Conservation (phyloP, 257 asterid genomes). For the Primulina eburnea region DNA sequence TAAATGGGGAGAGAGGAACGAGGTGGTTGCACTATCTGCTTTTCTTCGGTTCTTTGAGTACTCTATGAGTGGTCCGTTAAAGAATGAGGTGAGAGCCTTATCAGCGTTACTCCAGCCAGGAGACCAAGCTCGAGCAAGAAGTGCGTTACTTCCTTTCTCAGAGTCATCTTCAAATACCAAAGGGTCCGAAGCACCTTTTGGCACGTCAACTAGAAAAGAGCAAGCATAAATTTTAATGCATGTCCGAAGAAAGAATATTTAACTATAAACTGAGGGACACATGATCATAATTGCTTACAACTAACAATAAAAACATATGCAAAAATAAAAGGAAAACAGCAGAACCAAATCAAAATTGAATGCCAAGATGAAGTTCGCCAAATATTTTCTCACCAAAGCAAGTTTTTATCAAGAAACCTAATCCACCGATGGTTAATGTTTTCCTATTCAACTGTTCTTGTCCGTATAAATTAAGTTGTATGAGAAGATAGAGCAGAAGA, state of each 20-base stretch:
- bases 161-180: conserved; percentile 77
- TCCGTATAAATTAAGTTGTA: neutral
- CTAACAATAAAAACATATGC: neutral
- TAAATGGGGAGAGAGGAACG: conserved; percentile 86
- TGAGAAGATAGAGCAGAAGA: neutral
- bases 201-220: conserved; percentile 49
- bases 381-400: neutral
- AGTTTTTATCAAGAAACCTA: neutral
- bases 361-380: neutral
- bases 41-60: conserved; percentile 83
- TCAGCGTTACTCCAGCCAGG: conserved; percentile 97
- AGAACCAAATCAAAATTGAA: neutral
- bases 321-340: neutral
- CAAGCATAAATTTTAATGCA: conserved; percentile 8
- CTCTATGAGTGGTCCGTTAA: conserved; percentile 75
- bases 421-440: neutral
- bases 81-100: conserved; percentile 69
- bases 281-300: neutral
- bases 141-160: conserved; percentile 93
- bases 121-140: conserved; percentile 89
- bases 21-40: conserved; percentile 93
- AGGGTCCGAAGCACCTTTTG: conserved; percentile 56
- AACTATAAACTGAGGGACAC: neutral
- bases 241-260: neutral
- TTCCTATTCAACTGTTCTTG: neutral